A percentile compares a stretch with the other conserved stretches of the same genome.
These are phyloP conservation scores for Zygotorulaspora florentina DNA, from an alignment of 805 yeast species.

Conservation along the genomic window DNA sequence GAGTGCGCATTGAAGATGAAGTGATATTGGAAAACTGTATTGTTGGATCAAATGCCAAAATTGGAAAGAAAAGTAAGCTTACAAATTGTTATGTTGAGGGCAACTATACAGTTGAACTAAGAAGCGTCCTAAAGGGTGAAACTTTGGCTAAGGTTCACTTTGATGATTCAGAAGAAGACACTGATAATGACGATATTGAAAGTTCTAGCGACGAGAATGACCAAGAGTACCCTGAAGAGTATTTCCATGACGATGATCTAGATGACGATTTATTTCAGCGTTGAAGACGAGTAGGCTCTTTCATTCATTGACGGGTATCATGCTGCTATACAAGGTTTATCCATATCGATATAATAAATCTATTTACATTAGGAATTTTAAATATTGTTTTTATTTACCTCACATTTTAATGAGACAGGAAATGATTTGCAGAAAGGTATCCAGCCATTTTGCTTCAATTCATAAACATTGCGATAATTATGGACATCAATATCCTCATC, in stretches of 20 bases:
- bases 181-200: constrained; percentile 31
- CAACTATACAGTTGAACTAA: constrained; percentile 58
- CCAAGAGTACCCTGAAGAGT: constrained; percentile 37
- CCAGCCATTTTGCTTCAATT: constrained; percentile 3
- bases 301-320: not conserved
- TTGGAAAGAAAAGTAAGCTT: constrained; percentile 61
- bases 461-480: constrained; percentile 9
- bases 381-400: not conserved
- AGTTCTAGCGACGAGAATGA: constrained; percentile 33
- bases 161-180: constrained; percentile 23
- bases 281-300: not conserved
- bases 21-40: constrained; percentile 76
- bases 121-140: constrained; percentile 53
- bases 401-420: not conserved
- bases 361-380: constrained; percentile 1
- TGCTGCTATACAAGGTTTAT: not conserved
- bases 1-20: constrained; percentile 74
- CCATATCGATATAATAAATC: constrained; percentile 1
- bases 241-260: constrained; percentile 45
- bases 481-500: not conserved
- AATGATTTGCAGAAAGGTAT: constrained; percentile 1
- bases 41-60: constrained; percentile 63
- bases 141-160: constrained; percentile 41
- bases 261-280: constrained; percentile 65
- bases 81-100: constrained; percentile 86